A percentile compares a stretch with the other conserved stretches of the same genome.
These are phyloP conservation scores for Cercospora canescens DNA, from an alignment of 2,329 filamentous ascomycete genomes.

Conservation along the genomic window DNA sequence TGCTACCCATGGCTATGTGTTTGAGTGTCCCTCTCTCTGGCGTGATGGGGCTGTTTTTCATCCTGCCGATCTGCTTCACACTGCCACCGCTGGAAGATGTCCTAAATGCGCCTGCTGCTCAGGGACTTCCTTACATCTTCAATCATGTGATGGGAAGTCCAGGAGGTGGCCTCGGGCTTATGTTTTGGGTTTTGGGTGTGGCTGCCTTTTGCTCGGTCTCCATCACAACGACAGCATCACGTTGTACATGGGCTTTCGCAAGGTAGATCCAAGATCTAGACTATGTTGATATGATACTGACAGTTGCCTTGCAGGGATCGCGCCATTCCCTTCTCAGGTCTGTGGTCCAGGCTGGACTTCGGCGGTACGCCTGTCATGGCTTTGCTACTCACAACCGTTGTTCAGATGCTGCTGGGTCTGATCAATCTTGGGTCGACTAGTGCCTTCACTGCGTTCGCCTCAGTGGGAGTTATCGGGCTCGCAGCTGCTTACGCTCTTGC, in stretches of 20 bases:
- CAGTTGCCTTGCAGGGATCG: constrained; percentile 32
- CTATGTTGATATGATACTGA: background rate
- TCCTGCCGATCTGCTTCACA: constrained; percentile 56
- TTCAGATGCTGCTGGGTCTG: constrained; percentile 51
- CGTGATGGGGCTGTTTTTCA: constrained; percentile 57
- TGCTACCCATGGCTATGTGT: constrained; percentile 55
- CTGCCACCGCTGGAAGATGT: constrained; percentile 51
- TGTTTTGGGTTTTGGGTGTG: constrained; percentile 52
- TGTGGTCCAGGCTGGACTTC: constrained; percentile 41
- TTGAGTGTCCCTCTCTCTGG: constrained; percentile 56
- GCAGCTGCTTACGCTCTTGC: constrained; percentile 59
- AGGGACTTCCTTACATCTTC: constrained; percentile 55
- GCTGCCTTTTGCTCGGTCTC: constrained; percentile 56
- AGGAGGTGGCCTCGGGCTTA: constrained; percentile 49
- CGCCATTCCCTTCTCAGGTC: constrained; percentile 42
- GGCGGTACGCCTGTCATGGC: constrained; percentile 45
- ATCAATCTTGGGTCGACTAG: constrained; percentile 51
- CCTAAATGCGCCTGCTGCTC: constrained; percentile 46
- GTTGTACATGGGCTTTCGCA: constrained; percentile 49
- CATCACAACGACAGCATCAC: constrained; percentile 53
- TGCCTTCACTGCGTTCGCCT: constrained; percentile 53
- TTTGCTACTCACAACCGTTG: constrained; percentile 45
- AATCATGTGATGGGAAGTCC: constrained; percentile 51
- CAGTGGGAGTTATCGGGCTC: constrained; percentile 58
- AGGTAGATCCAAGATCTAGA: constrained; percentile 6